phyloP scores from a whole-genome alignment of 331 rosid genomes.

The Saraca asoca region DNA sequence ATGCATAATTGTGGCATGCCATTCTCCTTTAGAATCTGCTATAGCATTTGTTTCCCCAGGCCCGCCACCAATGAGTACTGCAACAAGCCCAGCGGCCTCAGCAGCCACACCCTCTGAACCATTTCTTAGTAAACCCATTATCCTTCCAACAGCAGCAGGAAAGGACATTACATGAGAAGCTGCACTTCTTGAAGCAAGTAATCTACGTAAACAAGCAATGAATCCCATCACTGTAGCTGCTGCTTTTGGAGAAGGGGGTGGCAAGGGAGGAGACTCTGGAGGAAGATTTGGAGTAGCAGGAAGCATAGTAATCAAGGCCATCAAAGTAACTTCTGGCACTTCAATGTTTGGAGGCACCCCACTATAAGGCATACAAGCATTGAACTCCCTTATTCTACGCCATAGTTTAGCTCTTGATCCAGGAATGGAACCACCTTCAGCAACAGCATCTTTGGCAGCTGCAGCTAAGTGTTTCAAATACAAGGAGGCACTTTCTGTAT shows the following conservation, averaged over 20 bases:
- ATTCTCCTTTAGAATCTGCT: constrained; percentile 91
- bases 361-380: constrained; percentile 81
- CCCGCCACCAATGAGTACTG: constrained; percentile 96
- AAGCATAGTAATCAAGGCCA: constrained; percentile 99
- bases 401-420: constrained; percentile 99
- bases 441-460: constrained; percentile 96
- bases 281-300: constrained; percentile 98
- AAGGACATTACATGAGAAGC: constrained; percentile 95
- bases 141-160: constrained; percentile 99
- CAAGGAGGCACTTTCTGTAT: constrained; percentile 79
- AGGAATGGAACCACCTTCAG: constrained; percentile 96
- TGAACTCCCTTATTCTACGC: constrained; percentile 99
- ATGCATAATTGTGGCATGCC: constrained; percentile 96
- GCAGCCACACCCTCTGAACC: constrained; percentile 98
- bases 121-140: constrained; percentile 97
- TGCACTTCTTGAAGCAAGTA: constrained; percentile 89
- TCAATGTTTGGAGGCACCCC: constrained; percentile 88
- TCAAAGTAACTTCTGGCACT: constrained; percentile 96
- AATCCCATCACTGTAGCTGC: constrained; percentile 99
- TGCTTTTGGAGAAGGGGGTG: constrained; percentile 99
- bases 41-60: constrained; percentile 72
- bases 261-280: constrained; percentile 95
- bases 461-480: constrained; percentile 93
- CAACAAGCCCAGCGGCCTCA: constrained; percentile 94
- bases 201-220: constrained; percentile 85